These are phyloP conservation scores for Canariomyces notabilis DNA, from an alignment of 2,329 filamentous ascomycete species.

Conservation along the genomic window DNA sequence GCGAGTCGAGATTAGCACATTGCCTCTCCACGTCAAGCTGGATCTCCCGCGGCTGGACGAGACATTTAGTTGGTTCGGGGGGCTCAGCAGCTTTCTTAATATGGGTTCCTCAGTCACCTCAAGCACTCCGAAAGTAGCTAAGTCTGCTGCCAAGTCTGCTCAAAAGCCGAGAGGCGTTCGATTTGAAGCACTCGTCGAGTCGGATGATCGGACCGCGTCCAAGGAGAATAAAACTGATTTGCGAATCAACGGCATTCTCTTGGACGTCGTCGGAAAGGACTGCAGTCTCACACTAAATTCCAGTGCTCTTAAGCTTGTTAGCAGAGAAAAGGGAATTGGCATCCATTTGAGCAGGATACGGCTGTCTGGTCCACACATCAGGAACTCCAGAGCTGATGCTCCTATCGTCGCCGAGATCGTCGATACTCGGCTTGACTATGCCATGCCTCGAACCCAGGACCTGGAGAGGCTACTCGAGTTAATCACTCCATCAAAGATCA, in stretches of 20 bases:
- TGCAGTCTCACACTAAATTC: slow-evolving; percentile 71
- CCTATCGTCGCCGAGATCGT: slow-evolving; percentile 59
- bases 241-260: slow-evolving; percentile 68
- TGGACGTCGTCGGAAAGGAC: slow-evolving; percentile 71
- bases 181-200: slow-evolving; percentile 50
- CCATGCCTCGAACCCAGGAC: slow-evolving; percentile 73
- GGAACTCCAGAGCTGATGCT: slow-evolving; percentile 48
- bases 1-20: slow-evolving; percentile 63
- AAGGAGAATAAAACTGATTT: slow-evolving; percentile 66
- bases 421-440: slow-evolving; percentile 67
- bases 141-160: slow-evolving; percentile 31
- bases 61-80: slow-evolving; percentile 82
- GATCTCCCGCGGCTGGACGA: slow-evolving; percentile 81
- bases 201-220: slow-evolving; percentile 42
- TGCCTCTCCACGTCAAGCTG: slow-evolving; percentile 70
- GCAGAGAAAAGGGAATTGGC: slow-evolving; percentile 66
- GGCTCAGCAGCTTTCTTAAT: slow-evolving; percentile 84
- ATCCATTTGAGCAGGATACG: slow-evolving; percentile 71
- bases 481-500: slow-evolving; percentile 86
- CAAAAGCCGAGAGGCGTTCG: slow-evolving; percentile 52
- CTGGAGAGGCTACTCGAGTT: slow-evolving; percentile 76
- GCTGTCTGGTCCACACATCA: slow-evolving; percentile 64
- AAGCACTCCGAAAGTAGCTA: slow-evolving; percentile 50
- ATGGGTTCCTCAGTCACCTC: slow-evolving; percentile 80
- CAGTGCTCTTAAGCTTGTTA: slow-evolving; percentile 76